phyloP scores from a whole-genome alignment of 2,329 filamentous ascomycete species.

The Ascochyta fabae region DNA sequence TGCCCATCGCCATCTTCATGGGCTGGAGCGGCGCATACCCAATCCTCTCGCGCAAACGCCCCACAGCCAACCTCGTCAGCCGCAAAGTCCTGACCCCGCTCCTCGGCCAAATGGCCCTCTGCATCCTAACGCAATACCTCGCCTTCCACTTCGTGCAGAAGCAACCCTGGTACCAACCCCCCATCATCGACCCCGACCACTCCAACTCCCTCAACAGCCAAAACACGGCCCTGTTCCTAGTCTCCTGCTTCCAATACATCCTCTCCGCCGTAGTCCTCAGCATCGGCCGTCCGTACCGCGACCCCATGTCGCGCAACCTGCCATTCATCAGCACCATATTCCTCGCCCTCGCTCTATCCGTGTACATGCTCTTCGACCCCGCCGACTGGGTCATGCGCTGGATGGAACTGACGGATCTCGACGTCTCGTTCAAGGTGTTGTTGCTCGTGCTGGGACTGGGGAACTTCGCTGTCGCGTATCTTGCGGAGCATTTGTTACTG shows the following conservation, averaged over 20 bases:
- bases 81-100: slow-evolving; percentile 90
- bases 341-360: slow-evolving; percentile 68
- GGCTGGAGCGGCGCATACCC: slow-evolving; percentile 91
- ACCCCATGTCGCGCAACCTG: slow-evolving; percentile 78
- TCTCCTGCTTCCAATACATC: slow-evolving; percentile 95
- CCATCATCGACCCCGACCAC: slow-evolving; percentile 76
- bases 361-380: slow-evolving; percentile 82
- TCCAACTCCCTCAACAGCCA: slow-evolving; percentile 90
- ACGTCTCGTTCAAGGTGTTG: slow-evolving; percentile 73
- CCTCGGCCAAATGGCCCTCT: slow-evolving; percentile 85
- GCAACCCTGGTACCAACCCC: slow-evolving; percentile 86
- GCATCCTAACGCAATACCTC: slow-evolving; percentile 76
- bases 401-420: slow-evolving; percentile 88
- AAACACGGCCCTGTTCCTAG: slow-evolving; percentile 87
- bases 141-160: slow-evolving; percentile 76
- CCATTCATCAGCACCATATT: slow-evolving; percentile 83
- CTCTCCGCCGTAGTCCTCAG: slow-evolving; percentile 87
- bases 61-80: slow-evolving; percentile 89
- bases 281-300: slow-evolving; percentile 88
- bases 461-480: slow-evolving; percentile 73
- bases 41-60: slow-evolving; percentile 79
- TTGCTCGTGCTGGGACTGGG: slow-evolving; percentile 72
- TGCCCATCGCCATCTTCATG: slow-evolving; percentile 98
- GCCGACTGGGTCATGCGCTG: slow-evolving; percentile 70
- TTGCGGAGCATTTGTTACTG: slow-evolving; percentile 74